These are phyloP conservation scores for Colletotrichum chlorophyti DNA, from an alignment of 2,329 filamentous ascomycete species.

Conservation along the genomic window DNA sequence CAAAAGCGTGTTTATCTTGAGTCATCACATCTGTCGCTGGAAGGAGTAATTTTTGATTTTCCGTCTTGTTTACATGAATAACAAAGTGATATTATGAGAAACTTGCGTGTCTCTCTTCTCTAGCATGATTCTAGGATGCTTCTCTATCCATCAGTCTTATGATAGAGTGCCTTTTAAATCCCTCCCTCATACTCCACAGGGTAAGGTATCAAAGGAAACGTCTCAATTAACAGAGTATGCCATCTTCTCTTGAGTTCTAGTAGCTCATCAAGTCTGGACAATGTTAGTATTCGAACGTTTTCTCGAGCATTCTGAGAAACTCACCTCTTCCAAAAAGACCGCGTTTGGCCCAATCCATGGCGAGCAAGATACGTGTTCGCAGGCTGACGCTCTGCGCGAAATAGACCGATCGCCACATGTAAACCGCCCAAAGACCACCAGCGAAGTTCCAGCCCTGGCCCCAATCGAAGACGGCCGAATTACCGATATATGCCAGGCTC, in stretches of 20 bases:
- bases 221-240: not conserved
- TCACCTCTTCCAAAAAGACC: conserved; percentile 93
- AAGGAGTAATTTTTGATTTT: not conserved
- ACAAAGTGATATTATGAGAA: conserved; percentile 3
- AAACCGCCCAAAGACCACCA: conserved; percentile 90
- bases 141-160: not conserved
- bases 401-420: conserved; percentile 95
- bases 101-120: not conserved
- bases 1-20: conserved; percentile 14
- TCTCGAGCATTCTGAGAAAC: conserved; percentile 38
- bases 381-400: conserved; percentile 98
- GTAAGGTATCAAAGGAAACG: conserved; percentile 15
- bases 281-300: not conserved
- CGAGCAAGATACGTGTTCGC: conserved; percentile 83
- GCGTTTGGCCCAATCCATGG: conserved; percentile 99
- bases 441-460: conserved; percentile 77
- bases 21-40: not conserved
- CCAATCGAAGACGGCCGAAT: conserved; percentile 94
- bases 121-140: not conserved
- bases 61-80: no score
- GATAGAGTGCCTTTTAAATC: not conserved
- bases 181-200: conserved; percentile 9
- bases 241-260: conserved; percentile 21
- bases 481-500: conserved; percentile 92
- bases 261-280: conserved; percentile 44